Evolutionary conservation across 768 basidiomycete species (phyloP).

Genomic region (Russula ochroleuca): DNA sequence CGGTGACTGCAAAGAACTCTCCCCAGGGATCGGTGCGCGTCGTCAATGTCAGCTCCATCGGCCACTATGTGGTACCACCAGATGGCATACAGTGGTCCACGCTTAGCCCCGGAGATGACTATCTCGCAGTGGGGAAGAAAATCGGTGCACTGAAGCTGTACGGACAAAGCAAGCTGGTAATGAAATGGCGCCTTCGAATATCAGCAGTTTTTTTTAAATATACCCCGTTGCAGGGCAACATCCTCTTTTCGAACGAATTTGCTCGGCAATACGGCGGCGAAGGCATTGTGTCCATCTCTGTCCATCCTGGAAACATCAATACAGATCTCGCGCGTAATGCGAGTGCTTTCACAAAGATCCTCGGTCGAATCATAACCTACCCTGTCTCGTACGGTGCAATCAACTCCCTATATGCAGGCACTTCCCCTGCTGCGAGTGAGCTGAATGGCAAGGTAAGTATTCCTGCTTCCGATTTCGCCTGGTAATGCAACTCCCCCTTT

Average conservation of each 20-base stretch:
- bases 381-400: not conserved
- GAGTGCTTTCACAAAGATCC: not conserved
- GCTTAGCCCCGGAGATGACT: conserved; percentile 1
- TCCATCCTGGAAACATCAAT: not conserved
- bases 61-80: not conserved
- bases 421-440: not conserved
- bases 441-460: conserved; percentile 11
- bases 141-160: not conserved
- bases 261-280: conserved; percentile 3
- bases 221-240: not conserved
- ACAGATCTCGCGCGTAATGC: not conserved
- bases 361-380: not conserved
- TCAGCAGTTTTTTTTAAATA: not conserved
- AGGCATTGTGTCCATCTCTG: conserved; percentile 2
- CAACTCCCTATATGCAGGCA: conserved; percentile 1
- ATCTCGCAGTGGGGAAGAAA: conserved; percentile 3
- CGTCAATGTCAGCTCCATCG: conserved; percentile 3
- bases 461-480: not conserved
- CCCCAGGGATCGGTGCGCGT: conserved; percentile 1
- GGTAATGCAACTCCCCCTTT: not conserved
- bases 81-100: not conserved
- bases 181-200: not conserved
- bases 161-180: conserved; percentile 11
- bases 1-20: not conserved
- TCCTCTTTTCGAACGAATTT: conserved; percentile 1